Conservation (phyloP, 2,329 filamentous ascomycete species). For the Phaeosphaeria sp. region DNA sequence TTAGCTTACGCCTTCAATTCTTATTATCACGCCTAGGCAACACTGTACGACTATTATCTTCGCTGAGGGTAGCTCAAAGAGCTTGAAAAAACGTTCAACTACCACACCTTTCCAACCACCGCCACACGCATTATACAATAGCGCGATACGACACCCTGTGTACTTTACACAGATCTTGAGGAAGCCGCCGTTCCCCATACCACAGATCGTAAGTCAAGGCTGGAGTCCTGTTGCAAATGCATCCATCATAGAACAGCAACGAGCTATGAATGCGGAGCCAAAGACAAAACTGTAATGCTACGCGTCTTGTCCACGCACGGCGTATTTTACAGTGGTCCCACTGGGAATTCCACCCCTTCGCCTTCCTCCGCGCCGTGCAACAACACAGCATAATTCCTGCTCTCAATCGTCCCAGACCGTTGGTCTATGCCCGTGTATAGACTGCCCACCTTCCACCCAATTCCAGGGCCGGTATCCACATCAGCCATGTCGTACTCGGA, state of each 20-base stretch:
- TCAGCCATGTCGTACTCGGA: conserved; percentile 2
- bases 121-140: conserved; percentile 62
- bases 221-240: conserved; percentile 54
- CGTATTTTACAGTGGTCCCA: too few species aligned
- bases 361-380: too few species aligned
- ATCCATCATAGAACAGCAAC: conserved; percentile 29
- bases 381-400: not conserved
- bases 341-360: too few species aligned
- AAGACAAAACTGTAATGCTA: too few species aligned
- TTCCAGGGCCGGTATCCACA: not conserved
- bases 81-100: too few species aligned
- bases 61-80: too few species aligned
- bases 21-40: too few species aligned
- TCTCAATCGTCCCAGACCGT: not conserved
- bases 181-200: conserved; percentile 58
- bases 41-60: too few species aligned
- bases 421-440: not conserved
- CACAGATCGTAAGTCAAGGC: conserved; percentile 40
- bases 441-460: conserved; percentile 1
- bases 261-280: too few species aligned
- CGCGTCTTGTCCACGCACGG: too few species aligned
- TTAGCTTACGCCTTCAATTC: too few species aligned
- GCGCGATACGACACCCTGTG: conserved; percentile 72
- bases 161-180: conserved; percentile 74
- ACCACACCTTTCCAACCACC: too few species aligned